Evolutionary conservation across 176 grass and related monocot genomes (phyloP), one percentile per base, ranked within the genome.

Genomic region (Ensete glaucum): DNA sequence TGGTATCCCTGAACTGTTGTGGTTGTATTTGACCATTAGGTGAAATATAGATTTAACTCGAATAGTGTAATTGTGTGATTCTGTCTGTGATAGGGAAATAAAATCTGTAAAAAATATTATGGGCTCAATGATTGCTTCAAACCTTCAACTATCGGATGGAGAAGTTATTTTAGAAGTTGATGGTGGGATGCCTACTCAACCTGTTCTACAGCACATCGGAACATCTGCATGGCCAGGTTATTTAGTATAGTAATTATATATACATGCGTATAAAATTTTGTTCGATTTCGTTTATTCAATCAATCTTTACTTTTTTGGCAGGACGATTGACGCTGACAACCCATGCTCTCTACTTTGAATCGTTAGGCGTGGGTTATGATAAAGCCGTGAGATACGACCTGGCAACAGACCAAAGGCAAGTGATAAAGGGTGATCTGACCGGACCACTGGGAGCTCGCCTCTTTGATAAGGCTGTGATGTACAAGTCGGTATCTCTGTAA

Each of bases 401-500:
- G 50, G 78, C 84, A 20, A 91, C 59, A 50, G 95, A 98, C 54
- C 52, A 87, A 72, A 91, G 84, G 76, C 95, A 98, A 66, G 77
- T 79, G 0, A 69, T 98, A n/a, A 98, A 87, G 72, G 85, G 95
- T 52, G 95, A 98, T 79, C 87, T 75, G 62, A 91, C 86, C 24
- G 90, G 95, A 0, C 95, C 95, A 6, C 91, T 85, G 86, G 95
- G 95, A 2, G 95, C 90, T 50, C 95, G 82, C 56, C 88, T 98
- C n/a, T 98, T 98, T 76, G 95, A 91, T 73, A 98, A 93, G 58
- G 95, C 90, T 1, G 84, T 98, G 64, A 93, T 98, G 95, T 98
- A 98, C 74, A 91, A 91, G 74, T 93, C 95, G 25, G 90, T 73
- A 73, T 75, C 86, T 26, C 82, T 81, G 95, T 98, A 89, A 93